phyloP scores from a whole-genome alignment of 1,139 yeast species.

The Yamadazyma membranifaciens region DNA sequence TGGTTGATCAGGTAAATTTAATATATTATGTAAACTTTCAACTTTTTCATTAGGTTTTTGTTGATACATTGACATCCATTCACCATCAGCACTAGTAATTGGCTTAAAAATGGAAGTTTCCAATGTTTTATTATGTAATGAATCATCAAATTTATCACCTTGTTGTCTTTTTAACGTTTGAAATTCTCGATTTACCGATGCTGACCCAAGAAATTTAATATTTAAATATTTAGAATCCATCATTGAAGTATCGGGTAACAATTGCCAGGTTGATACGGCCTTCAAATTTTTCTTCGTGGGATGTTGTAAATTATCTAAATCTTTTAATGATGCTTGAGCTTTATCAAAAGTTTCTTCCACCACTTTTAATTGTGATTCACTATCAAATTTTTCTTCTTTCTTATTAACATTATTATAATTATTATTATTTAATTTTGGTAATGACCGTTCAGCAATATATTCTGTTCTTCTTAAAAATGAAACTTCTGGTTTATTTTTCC shows the following conservation, averaged over 20 bases:
- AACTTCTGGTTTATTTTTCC: conserved; percentile 61
- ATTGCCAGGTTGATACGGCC: conserved; percentile 77
- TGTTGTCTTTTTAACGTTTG: conserved; percentile 36
- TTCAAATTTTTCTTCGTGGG: conserved; percentile 73
- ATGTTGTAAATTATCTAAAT: conserved; percentile 56
- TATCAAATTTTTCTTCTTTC: conserved; percentile 38
- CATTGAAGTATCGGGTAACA: conserved; percentile 87
- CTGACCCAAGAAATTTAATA: conserved; percentile 78
- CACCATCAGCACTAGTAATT: conserved; percentile 69
- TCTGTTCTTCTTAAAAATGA: conserved; percentile 93
- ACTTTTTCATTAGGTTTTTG: conserved; percentile 26
- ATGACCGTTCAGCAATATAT: conserved; percentile 60
- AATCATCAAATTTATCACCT: conserved; percentile 35
- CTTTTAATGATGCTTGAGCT: conserved; percentile 47
- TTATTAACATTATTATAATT: conserved; percentile 9
- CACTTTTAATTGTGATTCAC: conserved; percentile 60
- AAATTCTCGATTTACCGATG: conserved; percentile 52
- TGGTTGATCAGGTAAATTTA: conserved; percentile 48
- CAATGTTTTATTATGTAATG: conserved; percentile 44
- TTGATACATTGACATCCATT: conserved; percentile 78
- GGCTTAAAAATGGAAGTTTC: conserved; percentile 73
- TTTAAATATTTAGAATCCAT: conserved; percentile 75
- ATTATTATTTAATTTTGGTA: conserved; percentile 18
- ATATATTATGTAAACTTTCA: conserved; percentile 37
- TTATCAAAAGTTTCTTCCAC: conserved; percentile 78